phyloP scores from a whole-genome alignment of 352 stramenopile genomes.

The Globisporangium sylvaticum region DNA sequence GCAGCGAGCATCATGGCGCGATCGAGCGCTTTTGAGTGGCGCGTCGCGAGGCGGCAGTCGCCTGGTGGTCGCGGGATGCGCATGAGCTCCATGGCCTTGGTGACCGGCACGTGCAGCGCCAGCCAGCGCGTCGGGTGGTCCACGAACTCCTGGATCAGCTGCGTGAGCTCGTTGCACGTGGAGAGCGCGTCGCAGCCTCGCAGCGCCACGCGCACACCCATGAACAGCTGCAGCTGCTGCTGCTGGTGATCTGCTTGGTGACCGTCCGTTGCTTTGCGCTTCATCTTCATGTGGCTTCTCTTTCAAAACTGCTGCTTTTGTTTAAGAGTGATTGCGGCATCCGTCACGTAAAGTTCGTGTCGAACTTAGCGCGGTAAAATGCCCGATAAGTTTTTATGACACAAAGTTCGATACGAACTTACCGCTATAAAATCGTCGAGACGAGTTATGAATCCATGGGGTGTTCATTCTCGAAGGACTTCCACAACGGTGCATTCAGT shows the following conservation, averaged over 20 bases:
- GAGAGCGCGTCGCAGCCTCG: neutral
- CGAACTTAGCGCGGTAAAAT: too few relatives aligned
- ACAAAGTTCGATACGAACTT: neutral
- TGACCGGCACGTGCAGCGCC: neutral
- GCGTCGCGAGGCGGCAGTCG: neutral
- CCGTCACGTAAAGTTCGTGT: neutral
- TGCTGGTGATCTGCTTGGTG: neutral
- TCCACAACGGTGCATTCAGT: too few relatives aligned
- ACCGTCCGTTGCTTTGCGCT: neutral
- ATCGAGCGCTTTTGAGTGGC: neutral
- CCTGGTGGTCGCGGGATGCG: neutral
- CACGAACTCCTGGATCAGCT: slow-evolving; percentile 6
- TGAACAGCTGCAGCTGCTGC: slow-evolving; percentile 2
- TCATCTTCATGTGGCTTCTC: neutral
- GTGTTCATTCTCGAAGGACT: too few relatives aligned
- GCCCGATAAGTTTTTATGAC: neutral
- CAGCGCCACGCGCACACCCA: slow-evolving; percentile 3
- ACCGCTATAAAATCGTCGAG: too few relatives aligned
- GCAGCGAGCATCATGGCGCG: slow-evolving; percentile 10
- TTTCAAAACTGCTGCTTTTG: neutral
- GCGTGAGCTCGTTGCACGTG: neutral
- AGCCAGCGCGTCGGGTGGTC: slow-evolving; percentile 6
- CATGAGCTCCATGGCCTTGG: slow-evolving; percentile 8
- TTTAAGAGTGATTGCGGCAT: neutral
- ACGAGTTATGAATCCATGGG: too few relatives aligned